Evolutionary conservation across 2,329 filamentous ascomycete genomes (phyloP).

Genomic region (Aspergillus melleus): DNA sequence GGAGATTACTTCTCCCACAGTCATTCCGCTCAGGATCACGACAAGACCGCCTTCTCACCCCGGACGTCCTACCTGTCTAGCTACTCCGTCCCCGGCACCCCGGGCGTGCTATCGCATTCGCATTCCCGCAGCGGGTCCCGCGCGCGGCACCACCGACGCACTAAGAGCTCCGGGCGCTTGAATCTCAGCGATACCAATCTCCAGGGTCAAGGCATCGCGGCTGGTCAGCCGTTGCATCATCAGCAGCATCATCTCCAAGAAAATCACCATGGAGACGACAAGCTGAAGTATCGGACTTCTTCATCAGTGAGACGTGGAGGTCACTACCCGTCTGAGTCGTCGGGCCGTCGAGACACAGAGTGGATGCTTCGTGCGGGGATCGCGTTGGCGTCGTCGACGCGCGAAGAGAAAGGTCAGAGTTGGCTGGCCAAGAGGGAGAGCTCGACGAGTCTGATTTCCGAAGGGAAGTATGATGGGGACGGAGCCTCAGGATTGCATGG

Average conservation of each 20-base stretch:
- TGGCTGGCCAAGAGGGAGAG: slow-evolving; percentile 60
- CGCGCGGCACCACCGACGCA: slow-evolving; percentile 33
- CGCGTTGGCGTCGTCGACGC: slow-evolving; percentile 56
- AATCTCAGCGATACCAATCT: slow-evolving; percentile 40
- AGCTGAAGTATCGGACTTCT: not conserved
- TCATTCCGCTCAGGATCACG: slow-evolving; percentile 9
- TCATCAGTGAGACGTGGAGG: not conserved
- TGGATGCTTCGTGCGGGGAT: slow-evolving; percentile 62
- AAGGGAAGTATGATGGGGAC: slow-evolving; percentile 36
- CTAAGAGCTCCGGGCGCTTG: slow-evolving; percentile 35
- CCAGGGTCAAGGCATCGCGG: slow-evolving; percentile 24
- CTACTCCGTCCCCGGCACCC: slow-evolving; percentile 43
- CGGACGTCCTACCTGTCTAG: slow-evolving; percentile 43
- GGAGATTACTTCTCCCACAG: slow-evolving; percentile 32
- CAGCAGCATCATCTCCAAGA: slow-evolving; percentile 1
- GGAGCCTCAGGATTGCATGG: slow-evolving; percentile 22
- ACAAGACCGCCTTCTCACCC: slow-evolving; percentile 22
- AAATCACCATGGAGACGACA: slow-evolving; percentile 7
- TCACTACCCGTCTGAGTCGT: slow-evolving; percentile 3
- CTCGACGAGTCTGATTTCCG: slow-evolving; percentile 53
- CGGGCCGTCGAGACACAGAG: slow-evolving; percentile 44
- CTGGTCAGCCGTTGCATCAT: slow-evolving; percentile 26
- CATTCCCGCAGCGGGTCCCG: slow-evolving; percentile 43
- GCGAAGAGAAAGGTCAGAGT: slow-evolving; percentile 63
- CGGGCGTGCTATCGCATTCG: slow-evolving; percentile 43